phyloP scores from a whole-genome alignment of 148 eudicot genomes.

The Beta vulgaris region DNA sequence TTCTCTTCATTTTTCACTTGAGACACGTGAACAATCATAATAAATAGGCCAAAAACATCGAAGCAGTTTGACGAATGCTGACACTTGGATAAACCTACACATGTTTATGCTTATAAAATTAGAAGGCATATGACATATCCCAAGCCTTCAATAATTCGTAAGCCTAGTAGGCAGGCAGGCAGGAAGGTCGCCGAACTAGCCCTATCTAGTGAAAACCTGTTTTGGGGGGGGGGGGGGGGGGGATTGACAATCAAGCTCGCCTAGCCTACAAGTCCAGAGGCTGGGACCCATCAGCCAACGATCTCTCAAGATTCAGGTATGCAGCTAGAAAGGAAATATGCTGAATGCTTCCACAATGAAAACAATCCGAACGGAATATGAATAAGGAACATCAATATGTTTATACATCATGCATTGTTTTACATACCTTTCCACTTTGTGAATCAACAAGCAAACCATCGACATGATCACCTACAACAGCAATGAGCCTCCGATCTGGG shows the following conservation, averaged over 20 bases:
- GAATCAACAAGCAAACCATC: conserved; percentile 71
- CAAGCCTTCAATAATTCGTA: neutral
- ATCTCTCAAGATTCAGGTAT: neutral
- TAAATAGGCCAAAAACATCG: neutral
- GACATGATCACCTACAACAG: conserved; percentile 78
- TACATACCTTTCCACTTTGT: conserved; percentile 65
- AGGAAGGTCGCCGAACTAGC: neutral
- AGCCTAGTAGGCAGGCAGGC: too few relatives aligned
- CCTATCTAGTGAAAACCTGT: neutral
- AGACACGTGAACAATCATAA: neutral
- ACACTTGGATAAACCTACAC: neutral
- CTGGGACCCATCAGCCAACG: neutral
- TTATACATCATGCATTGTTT: neutral
- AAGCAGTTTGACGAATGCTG: too few relatives aligned
- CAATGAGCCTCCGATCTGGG: conserved; percentile 66
- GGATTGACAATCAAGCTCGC: too few relatives aligned
- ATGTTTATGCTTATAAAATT: neutral
- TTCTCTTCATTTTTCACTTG: too few relatives aligned
- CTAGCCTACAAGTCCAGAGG: too few relatives aligned
- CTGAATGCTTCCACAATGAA: neutral
- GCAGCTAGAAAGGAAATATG: neutral
- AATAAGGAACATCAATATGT: neutral
- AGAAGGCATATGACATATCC: neutral
- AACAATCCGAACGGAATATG: neutral
- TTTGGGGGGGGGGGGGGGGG: too few relatives aligned